phyloP scores from a whole-genome alignment of 2,329 filamentous ascomycete species.

The Sporothrix variecibatus region DNA sequence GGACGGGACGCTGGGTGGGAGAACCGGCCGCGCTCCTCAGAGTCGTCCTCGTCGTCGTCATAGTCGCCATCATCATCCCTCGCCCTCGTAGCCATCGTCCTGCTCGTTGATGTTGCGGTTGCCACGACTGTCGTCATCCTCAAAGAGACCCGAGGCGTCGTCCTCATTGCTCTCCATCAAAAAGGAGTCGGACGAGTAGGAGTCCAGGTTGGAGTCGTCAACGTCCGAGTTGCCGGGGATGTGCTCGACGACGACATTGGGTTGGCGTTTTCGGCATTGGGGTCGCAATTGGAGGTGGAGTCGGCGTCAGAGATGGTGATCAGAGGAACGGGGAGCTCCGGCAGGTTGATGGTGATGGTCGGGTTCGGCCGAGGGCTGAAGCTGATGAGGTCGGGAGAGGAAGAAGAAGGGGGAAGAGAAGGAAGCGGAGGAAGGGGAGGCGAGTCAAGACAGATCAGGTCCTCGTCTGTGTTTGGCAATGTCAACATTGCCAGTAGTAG shows the following conservation, averaged over 20 bases:
- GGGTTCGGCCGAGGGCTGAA: background rate
- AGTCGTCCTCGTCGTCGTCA: background rate
- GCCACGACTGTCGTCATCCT: no score
- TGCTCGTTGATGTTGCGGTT: no score
- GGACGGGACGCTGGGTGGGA: background rate
- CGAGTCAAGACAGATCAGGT: background rate
- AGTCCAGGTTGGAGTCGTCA: background rate
- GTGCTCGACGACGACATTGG: background rate
- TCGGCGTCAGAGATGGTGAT: no score
- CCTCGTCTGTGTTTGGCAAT: background rate
- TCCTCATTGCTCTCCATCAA: background rate
- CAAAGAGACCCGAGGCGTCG: no score
- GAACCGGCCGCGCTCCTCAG: background rate
- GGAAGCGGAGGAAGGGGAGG: no score
- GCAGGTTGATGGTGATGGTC: background rate
- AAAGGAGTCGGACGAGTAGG: background rate
- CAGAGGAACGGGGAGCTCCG: no score
- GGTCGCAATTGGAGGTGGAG: no score
- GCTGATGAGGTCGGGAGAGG: background rate
- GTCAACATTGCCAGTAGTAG: background rate
- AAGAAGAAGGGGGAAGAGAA: background rate
- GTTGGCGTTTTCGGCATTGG: no score
- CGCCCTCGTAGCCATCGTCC: no score
- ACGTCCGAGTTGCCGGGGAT: background rate
- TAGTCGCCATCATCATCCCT: no score